phyloP scores from a whole-genome alignment of 768 basidiomycete genomes.

The Amanita rubescens region DNA sequence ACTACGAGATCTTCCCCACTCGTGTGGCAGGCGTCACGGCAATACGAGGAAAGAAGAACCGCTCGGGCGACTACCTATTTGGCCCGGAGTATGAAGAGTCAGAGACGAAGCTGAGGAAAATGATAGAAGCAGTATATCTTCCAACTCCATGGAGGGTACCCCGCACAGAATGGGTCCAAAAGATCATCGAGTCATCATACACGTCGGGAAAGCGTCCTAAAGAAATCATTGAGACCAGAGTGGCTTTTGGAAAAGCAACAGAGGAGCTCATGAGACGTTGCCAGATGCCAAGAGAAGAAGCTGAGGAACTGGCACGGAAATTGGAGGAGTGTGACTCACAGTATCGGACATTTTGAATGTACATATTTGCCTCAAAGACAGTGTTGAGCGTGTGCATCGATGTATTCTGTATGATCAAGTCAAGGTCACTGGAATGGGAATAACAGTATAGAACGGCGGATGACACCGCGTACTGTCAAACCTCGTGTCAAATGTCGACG shows the following conservation, averaged over 20 bases:
- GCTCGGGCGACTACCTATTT: constrained; percentile 10
- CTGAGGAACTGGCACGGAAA: not conserved
- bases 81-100: constrained; percentile 26
- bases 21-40: constrained; percentile 35
- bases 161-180: constrained; percentile 11
- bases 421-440: too few relatives aligned
- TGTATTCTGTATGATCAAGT: too few relatives aligned
- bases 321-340: too few relatives aligned
- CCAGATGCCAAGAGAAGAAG: constrained; percentile 8
- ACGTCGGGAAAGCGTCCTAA: constrained; percentile 3
- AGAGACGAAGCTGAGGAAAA: constrained; percentile 14
- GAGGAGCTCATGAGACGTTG: constrained; percentile 9
- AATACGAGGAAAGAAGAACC: constrained; percentile 16
- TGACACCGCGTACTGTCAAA: too few relatives aligned
- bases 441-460: too few relatives aligned
- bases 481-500: too few relatives aligned
- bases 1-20: constrained; percentile 20
- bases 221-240: constrained; percentile 7
- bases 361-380: too few relatives aligned
- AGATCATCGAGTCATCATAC: constrained; percentile 11
- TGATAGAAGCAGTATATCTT: constrained; percentile 8
- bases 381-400: too few relatives aligned
- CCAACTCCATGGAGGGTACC: constrained; percentile 9
- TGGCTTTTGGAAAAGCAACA: constrained; percentile 7
- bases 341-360: too few relatives aligned